A percentile compares a stretch with the other conserved stretches of the same genome.
Evolutionary conservation across 805 yeast species (phyloP).

Genomic region (Candida awuae): DNA sequence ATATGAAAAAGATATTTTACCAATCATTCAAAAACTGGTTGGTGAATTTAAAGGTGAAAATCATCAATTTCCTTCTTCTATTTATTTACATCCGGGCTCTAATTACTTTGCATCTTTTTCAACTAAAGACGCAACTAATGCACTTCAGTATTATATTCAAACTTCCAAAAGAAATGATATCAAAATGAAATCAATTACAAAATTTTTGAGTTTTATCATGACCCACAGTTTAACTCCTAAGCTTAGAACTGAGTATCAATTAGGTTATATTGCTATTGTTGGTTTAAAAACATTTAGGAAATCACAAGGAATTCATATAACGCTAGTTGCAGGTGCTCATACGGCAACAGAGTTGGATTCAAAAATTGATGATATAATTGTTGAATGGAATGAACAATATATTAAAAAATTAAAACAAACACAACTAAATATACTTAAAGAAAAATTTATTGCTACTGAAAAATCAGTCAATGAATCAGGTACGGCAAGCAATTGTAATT

Average conservation of each 20-base stretch:
- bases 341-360: slow-evolving; percentile 34
- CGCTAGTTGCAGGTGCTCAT: slow-evolving; percentile 45
- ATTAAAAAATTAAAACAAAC: slow-evolving; percentile 26
- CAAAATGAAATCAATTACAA: slow-evolving; percentile 33
- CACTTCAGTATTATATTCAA: slow-evolving; percentile 49
- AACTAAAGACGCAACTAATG: slow-evolving; percentile 45
- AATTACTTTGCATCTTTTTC: slow-evolving; percentile 28
- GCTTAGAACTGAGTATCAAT: slow-evolving; percentile 45
- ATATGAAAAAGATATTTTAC: slow-evolving; percentile 9
- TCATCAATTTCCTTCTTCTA: slow-evolving; percentile 30
- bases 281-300: slow-evolving; percentile 45
- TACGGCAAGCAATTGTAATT: slow-evolving; percentile 15
- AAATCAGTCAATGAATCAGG: slow-evolving; percentile 14
- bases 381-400: slow-evolving; percentile 31
- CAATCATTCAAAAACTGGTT: slow-evolving; percentile 11
- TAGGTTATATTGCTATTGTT: slow-evolving; percentile 57
- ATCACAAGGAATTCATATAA: slow-evolving; percentile 51
- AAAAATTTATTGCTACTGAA: slow-evolving; percentile 30
- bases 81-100: slow-evolving; percentile 30
- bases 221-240: slow-evolving; percentile 37
- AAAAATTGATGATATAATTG: slow-evolving; percentile 42
- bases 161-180: slow-evolving; percentile 40
- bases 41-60: slow-evolving; percentile 10
- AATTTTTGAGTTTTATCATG: slow-evolving; percentile 40
- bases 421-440: slow-evolving; percentile 31